Evolutionary conservation across 2,329 filamentous ascomycete species (phyloP).

Genomic region (Alternaria solani): DNA sequence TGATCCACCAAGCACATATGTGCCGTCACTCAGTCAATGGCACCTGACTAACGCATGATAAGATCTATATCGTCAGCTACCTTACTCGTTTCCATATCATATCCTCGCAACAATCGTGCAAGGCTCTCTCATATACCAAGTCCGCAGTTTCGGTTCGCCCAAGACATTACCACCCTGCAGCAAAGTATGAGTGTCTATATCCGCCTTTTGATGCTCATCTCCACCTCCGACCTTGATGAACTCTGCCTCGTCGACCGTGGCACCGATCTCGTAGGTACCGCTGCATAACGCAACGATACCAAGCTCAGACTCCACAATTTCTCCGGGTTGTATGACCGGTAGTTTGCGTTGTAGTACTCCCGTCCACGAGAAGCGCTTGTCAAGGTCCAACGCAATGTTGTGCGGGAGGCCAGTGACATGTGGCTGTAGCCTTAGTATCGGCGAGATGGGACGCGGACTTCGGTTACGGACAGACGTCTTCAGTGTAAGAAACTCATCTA

Average conservation of each 20-base stretch:
- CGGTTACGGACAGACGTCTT: conserved; percentile 78
- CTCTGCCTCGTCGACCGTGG: conserved; percentile 80
- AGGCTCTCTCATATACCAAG: conserved; percentile 56
- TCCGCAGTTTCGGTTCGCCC: conserved; percentile 51
- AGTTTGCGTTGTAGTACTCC: conserved; percentile 81
- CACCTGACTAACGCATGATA: not conserved
- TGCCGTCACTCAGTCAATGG: too few species aligned
- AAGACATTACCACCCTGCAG: conserved; percentile 38
- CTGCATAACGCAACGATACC: conserved; percentile 78
- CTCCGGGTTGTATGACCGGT: conserved; percentile 67
- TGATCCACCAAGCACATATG: not conserved
- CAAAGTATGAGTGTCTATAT: conserved; percentile 37
- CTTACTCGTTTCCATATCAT: not conserved
- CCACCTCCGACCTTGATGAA: conserved; percentile 49
- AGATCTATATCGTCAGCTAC: not conserved
- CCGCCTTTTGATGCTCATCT: conserved; percentile 24
- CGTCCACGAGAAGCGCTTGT: conserved; percentile 83
- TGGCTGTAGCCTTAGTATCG: conserved; percentile 79
- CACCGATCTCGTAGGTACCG: conserved; percentile 83
- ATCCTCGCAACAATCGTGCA: conserved; percentile 54
- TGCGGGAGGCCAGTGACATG: conserved; percentile 76
- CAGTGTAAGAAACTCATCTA: conserved; percentile 74
- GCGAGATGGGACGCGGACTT: conserved; percentile 70
- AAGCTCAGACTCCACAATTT: conserved; percentile 68
- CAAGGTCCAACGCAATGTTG: conserved; percentile 79